phyloP scores from a whole-genome alignment of 371 early-diverging fungal genomes.

The Smittium culicis region DNA sequence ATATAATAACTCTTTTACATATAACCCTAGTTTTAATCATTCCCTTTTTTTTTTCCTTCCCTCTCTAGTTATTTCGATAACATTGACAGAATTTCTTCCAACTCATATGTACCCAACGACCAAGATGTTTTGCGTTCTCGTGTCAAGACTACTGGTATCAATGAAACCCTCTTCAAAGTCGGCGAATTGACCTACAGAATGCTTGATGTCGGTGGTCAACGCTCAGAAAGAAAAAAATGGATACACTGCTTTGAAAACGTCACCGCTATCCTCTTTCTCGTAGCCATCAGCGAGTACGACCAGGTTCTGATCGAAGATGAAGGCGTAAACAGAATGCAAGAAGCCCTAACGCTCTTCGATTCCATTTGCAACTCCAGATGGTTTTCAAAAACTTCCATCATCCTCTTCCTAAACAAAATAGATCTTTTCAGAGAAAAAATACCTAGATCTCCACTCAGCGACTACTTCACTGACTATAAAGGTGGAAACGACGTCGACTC shows the following conservation, averaged over 20 bases:
- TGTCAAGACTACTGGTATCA: slow-evolving; percentile 81
- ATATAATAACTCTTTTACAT: too few species aligned
- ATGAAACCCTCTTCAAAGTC: slow-evolving; percentile 72
- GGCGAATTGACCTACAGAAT: slow-evolving; percentile 76
- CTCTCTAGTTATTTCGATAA: slow-evolving; percentile 74
- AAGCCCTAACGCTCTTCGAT: slow-evolving; percentile 85
- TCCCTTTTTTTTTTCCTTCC: background rate
- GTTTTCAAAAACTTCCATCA: slow-evolving; percentile 84
- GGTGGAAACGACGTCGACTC: slow-evolving; percentile 62
- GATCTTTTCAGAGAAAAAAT: slow-evolving; percentile 86
- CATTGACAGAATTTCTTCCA: slow-evolving; percentile 70
- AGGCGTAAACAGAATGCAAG: slow-evolving; percentile 90
- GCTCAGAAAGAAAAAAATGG: slow-evolving; percentile 90
- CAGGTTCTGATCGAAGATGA: slow-evolving; percentile 93
- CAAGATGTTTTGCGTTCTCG: slow-evolving; percentile 78
- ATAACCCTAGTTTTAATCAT: background rate
- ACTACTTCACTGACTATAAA: slow-evolving; percentile 74
- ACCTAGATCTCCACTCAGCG: slow-evolving; percentile 53
- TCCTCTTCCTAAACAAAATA: slow-evolving; percentile 92
- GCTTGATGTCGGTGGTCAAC: slow-evolving; percentile 95
- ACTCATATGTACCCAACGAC: slow-evolving; percentile 69
- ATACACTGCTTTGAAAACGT: slow-evolving; percentile 92
- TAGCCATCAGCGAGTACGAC: slow-evolving; percentile 89
- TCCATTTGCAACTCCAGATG: slow-evolving; percentile 90
- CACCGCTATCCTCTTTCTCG: slow-evolving; percentile 87